Percentiles rank a stretch among this genome's conserved stretches.
These are phyloP conservation scores for Trifolium repens DNA, from an alignment of 306 rosid species.

Conservation along the genomic window DNA sequence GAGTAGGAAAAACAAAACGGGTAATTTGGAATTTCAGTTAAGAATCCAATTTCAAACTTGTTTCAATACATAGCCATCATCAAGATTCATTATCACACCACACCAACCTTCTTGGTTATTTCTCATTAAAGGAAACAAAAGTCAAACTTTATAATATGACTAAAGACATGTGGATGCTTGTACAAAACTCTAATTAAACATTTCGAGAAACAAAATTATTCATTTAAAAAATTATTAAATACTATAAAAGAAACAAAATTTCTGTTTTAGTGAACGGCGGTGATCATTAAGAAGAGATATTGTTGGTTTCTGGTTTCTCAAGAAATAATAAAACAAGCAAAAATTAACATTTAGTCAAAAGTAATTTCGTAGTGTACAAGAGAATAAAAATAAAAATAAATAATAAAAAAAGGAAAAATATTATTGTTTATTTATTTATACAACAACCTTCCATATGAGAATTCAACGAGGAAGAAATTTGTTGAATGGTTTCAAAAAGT, in stretches of 20 bases:
- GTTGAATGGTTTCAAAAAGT: background rate
- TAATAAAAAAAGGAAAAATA: background rate
- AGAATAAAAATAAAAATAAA: background rate
- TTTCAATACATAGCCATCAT: constrained; percentile 16
- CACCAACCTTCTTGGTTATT: constrained; percentile 16
- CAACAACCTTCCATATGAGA: background rate
- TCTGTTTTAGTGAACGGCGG: background rate
- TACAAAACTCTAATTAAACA: constrained; percentile 12
- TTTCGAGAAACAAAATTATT: background rate
- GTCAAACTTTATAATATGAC: constrained; percentile 34
- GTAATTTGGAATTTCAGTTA: background rate
- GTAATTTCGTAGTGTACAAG: background rate
- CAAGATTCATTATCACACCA: background rate
- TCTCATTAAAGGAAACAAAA: constrained; percentile 28
- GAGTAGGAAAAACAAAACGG: constrained; percentile 19
- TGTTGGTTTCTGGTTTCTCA: constrained; percentile 20
- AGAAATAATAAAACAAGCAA: background rate
- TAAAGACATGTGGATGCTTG: background rate
- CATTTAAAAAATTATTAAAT: background rate
- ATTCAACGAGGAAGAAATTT: background rate
- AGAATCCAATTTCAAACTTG: constrained; percentile 7
- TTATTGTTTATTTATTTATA: too few species aligned
- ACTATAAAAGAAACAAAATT: background rate
- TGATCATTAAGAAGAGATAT: constrained; percentile 6
- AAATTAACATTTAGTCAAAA: background rate